Conservation (phyloP, 2,329 filamentous ascomycete species). For the Phaeosphaeriaceae sp. region DNA sequence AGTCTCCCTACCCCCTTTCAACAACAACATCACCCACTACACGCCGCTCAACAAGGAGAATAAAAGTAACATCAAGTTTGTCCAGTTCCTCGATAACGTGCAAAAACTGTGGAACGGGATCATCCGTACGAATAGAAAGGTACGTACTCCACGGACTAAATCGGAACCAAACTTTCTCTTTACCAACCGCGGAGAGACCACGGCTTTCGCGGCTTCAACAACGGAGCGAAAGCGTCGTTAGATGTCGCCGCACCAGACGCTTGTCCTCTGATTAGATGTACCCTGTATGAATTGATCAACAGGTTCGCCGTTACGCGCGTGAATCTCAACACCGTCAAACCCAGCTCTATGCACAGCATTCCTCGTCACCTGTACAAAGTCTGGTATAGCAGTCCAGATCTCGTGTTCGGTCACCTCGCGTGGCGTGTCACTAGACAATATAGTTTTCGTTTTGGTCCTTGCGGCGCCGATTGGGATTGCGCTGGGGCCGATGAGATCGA, state of each 20-base stretch:
- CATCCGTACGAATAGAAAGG: slow-evolving; percentile 67
- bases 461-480: slow-evolving; percentile 40
- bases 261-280: slow-evolving; percentile 59
- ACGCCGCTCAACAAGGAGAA: slow-evolving; percentile 61
- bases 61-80: slow-evolving; percentile 57
- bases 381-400: slow-evolving; percentile 43
- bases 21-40: slow-evolving; percentile 52
- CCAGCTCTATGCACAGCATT: slow-evolving; percentile 54
- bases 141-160: slow-evolving; percentile 66
- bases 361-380: slow-evolving; percentile 51
- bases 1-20: slow-evolving; percentile 11
- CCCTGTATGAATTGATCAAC: slow-evolving; percentile 69
- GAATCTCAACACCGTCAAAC: slow-evolving; percentile 65
- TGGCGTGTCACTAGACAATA: too few relatives aligned
- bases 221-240: slow-evolving; percentile 59
- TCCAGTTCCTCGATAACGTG: slow-evolving; percentile 55
- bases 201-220: slow-evolving; percentile 59
- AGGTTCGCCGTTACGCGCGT: slow-evolving; percentile 69
- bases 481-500: slow-evolving; percentile 35
- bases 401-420: slow-evolving; percentile 44
- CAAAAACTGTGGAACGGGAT: slow-evolving; percentile 62
- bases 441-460: too few relatives aligned
- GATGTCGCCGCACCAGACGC: slow-evolving; percentile 55
- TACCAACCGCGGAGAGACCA: slow-evolving; percentile 56
- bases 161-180: slow-evolving; percentile 62